Conservation (phyloP, 2,329 filamentous ascomycete genomes). For the Fusarium secorum region DNA sequence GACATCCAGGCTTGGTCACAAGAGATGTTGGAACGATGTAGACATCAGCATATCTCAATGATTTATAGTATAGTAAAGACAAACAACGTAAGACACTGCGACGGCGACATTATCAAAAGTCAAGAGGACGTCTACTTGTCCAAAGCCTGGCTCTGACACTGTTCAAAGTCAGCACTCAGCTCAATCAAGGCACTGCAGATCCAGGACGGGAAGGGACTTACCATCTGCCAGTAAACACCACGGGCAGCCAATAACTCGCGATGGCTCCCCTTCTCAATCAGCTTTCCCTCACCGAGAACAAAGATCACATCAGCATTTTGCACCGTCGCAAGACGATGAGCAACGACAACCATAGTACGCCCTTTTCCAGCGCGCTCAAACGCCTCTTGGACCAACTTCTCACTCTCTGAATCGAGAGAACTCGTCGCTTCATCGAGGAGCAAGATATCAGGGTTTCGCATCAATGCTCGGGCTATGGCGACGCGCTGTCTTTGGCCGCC, state of each 20-base stretch:
- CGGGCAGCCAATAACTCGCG: neutral
- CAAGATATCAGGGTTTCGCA: conserved; percentile 69
- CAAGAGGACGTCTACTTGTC: neutral
- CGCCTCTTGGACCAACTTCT: conserved; percentile 69
- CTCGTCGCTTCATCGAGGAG: conserved; percentile 78
- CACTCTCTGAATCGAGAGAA: conserved; percentile 69
- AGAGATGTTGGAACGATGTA: neutral
- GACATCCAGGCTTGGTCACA: no score
- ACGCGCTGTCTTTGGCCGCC: conserved; percentile 76
- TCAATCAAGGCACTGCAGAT: fast-evolving
- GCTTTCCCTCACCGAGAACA: conserved; percentile 53
- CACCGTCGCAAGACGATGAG: conserved; percentile 78
- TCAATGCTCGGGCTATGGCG: conserved; percentile 72
- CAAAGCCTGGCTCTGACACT: neutral
- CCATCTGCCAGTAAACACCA: conserved; percentile 16
- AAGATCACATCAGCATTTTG: conserved; percentile 82
- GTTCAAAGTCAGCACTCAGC: neutral
- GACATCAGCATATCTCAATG: neutral
- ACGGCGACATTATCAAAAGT: fast-evolving
- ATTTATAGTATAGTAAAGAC: no score
- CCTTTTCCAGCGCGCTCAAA: conserved; percentile 69
- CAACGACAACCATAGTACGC: conserved; percentile 75
- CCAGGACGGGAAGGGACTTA: fast-evolving
- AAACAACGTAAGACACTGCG: no score
- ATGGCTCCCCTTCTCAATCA: conserved; percentile 4